Conservation (phyloP, 495 filamentous ascomycete genomes). For the Cudoniella acicularis region DNA sequence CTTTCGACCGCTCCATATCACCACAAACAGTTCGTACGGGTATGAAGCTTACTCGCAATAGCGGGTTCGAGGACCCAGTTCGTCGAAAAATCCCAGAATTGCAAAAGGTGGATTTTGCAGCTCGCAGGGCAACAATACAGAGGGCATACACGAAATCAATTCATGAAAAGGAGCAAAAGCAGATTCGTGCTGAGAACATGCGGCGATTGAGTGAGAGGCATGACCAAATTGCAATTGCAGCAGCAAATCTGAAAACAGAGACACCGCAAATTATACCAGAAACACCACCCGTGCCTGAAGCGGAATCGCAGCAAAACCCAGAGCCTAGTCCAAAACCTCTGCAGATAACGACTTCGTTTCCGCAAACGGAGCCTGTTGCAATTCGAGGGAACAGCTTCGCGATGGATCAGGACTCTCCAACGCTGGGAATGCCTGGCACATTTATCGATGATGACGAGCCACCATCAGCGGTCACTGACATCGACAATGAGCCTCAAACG, state of each 20-base stretch:
- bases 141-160: constrained; percentile 76
- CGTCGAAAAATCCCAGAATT: constrained; percentile 44
- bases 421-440: constrained; percentile 61
- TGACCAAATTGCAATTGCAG: constrained; percentile 26
- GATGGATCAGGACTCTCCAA: constrained; percentile 55
- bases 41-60: constrained; percentile 33
- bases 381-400: not conserved
- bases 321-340: constrained; percentile 9
- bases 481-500: constrained; percentile 67
- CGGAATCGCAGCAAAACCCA: constrained; percentile 13
- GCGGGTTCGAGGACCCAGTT: constrained; percentile 33
- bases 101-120: constrained; percentile 73
- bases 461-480: constrained; percentile 54
- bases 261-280: constrained; percentile 35
- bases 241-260: constrained; percentile 34
- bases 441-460: constrained; percentile 49
- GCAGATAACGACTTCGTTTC: constrained; percentile 24
- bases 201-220: constrained; percentile 37
- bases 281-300: constrained; percentile 19
- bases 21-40: constrained; percentile 25
- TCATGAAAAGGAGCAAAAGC: constrained; percentile 61
- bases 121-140: constrained; percentile 71
- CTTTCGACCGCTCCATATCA: constrained; percentile 45
- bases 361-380: not conserved
- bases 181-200: constrained; percentile 38